Evolutionary conservation across 73 alveolate species (phyloP).

Genomic region (Urostyla sp.): DNA sequence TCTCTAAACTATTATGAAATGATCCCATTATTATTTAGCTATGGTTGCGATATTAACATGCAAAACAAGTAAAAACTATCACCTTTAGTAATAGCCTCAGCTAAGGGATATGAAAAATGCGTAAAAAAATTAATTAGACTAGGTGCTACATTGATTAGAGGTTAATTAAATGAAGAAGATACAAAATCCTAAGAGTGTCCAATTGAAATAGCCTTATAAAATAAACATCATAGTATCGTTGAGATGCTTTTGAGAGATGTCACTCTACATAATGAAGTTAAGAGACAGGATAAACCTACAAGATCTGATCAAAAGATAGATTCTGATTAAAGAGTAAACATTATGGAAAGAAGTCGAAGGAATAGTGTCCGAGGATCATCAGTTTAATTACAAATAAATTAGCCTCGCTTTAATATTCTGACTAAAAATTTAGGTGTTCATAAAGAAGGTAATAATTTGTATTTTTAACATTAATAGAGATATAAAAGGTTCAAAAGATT

Average conservation of each 20-base stretch:
- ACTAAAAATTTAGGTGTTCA: neutral
- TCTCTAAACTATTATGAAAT: conserved; percentile 47
- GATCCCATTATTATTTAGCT: neutral
- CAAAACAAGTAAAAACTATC: neutral
- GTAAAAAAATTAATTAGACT: conserved; percentile 45
- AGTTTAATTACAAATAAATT: neutral
- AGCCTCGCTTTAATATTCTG: conserved; percentile 19
- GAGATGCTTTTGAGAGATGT: conserved; percentile 55
- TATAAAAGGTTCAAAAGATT: conserved; percentile 22
- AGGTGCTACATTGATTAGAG: conserved; percentile 12
- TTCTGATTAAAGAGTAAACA: neutral
- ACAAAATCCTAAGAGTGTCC: conserved; percentile 11
- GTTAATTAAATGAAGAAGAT: neutral
- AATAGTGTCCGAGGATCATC: neutral
- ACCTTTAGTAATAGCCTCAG: conserved; percentile 47
- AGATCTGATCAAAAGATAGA: neutral
- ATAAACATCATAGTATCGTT: conserved; percentile 41
- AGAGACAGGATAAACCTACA: neutral
- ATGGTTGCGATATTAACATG: conserved; percentile 22
- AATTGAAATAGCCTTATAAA: conserved; percentile 35
- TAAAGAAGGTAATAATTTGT: conserved; percentile 18
- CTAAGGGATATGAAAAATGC: conserved; percentile 49
- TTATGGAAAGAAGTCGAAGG: neutral
- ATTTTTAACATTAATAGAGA: neutral
- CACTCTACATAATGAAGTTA: conserved; percentile 27